Percentiles rank a stretch among this genome's conserved stretches.
These are phyloP conservation scores for Xerocomellus intermedius DNA, from an alignment of 768 basidiomycete species.

Conservation along the genomic window DNA sequence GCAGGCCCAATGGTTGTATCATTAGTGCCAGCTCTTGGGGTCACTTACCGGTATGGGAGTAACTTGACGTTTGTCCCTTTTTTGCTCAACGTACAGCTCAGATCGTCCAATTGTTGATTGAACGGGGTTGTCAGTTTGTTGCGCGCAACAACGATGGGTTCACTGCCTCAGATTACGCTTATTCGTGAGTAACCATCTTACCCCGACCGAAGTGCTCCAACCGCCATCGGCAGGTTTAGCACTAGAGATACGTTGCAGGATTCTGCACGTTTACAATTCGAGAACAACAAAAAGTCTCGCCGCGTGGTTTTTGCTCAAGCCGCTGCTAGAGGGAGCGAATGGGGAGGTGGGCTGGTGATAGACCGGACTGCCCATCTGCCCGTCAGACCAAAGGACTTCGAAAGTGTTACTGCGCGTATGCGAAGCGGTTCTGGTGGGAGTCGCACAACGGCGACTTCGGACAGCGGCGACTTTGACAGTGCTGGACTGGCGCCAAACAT, in stretches of 20 bases:
- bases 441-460: conserved; percentile 72
- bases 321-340: conserved; percentile 63
- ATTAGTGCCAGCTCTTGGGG: conserved; percentile 85
- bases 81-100: conserved; percentile 30
- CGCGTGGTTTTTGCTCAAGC: conserved; percentile 72
- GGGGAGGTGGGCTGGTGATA: conserved; percentile 44
- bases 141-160: conserved; percentile 90
- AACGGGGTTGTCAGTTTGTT: conserved; percentile 81
- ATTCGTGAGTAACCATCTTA: conserved; percentile 32
- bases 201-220: background rate
- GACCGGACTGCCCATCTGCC: conserved; percentile 47
- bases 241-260: conserved; percentile 79
- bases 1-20: conserved; percentile 3
- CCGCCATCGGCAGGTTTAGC: conserved; percentile 48
- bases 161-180: conserved; percentile 91
- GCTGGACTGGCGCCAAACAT: conserved; percentile 39
- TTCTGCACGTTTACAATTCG: conserved; percentile 74
- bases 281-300: conserved; percentile 74
- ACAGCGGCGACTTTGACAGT: conserved; percentile 64
- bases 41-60: conserved; percentile 63
- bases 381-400: conserved; percentile 42
- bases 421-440: conserved; percentile 82
- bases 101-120: conserved; percentile 84
- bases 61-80: background rate
- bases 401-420: conserved; percentile 50